A percentile compares a stretch with the other conserved stretches of the same genome.
These are phyloP conservation scores for Camellia oleifera DNA, from an alignment of 179 eudicot species.

Conservation along the genomic window DNA sequence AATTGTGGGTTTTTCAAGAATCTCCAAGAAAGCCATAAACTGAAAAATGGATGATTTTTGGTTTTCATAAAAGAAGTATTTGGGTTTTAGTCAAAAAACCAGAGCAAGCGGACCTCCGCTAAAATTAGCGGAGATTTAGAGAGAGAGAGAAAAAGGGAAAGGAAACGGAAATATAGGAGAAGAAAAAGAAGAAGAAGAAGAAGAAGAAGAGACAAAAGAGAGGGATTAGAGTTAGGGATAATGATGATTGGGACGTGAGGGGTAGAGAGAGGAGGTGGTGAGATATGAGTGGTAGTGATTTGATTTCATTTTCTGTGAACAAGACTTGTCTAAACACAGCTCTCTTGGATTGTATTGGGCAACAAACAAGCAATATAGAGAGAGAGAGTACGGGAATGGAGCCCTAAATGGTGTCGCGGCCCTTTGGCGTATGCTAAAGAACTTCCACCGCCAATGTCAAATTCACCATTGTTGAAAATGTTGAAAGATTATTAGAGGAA, in stretches of 20 bases:
- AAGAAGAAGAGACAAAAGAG: not conserved
- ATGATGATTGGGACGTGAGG: conserved; percentile 13
- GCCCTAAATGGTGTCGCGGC: not conserved
- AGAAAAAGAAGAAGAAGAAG: not conserved
- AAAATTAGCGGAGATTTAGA: conserved; percentile 14
- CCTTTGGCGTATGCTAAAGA: not conserved
- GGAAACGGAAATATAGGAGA: not conserved
- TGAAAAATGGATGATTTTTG: too few species aligned
- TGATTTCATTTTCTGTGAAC: not conserved
- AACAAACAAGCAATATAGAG: not conserved
- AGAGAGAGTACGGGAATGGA: too few species aligned
- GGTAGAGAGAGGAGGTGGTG: conserved; percentile 2
- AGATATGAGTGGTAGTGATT: not conserved
- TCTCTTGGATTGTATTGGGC: not conserved
- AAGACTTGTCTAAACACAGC: not conserved
- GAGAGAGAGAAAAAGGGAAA: not conserved
- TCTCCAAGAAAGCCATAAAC: conserved; percentile 46
- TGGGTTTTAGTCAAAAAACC: not conserved
- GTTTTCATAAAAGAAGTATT: not conserved
- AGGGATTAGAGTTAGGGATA: conserved; percentile 8
- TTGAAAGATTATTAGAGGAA: not conserved
- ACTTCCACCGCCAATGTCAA: not conserved
- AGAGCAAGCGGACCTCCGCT: not conserved
- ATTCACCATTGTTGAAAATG: not conserved
- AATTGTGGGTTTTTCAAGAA: conserved; percentile 36